A percentile compares a stretch with the other conserved stretches of the same genome.
Conservation (phyloP, 768 basidiomycete species). For the Holtermannia corniformis region DNA sequence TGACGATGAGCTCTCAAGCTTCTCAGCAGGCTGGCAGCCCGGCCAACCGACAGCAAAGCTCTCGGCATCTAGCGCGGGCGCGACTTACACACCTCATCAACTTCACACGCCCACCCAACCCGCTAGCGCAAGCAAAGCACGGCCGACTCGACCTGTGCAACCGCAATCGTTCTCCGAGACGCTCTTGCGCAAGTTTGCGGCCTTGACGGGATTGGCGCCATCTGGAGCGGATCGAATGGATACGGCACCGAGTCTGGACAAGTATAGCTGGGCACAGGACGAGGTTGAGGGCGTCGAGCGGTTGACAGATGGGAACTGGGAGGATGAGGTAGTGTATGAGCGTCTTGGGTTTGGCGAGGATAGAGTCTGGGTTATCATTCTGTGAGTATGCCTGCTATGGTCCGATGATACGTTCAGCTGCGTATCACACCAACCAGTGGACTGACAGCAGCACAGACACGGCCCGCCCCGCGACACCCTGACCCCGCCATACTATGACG, state of each 20-base stretch:
- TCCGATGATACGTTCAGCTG: not conserved
- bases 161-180: constrained; percentile 14
- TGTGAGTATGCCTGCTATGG: constrained; percentile 47
- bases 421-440: not conserved
- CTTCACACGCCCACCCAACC: not conserved
- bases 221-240: too few species aligned
- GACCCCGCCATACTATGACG: constrained; percentile 60
- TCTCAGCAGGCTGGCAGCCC: constrained; percentile 72
- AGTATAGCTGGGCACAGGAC: constrained; percentile 67
- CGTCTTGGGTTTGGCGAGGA: constrained; percentile 46
- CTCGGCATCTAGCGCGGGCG: constrained; percentile 15
- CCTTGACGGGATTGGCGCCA: constrained; percentile 38
- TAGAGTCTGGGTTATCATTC: constrained; percentile 64
- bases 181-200: constrained; percentile 28
- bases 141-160: not conserved
- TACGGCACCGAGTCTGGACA: constrained; percentile 49
- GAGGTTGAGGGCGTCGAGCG: constrained; percentile 54
- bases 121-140: not conserved
- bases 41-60: constrained; percentile 51
- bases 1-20: too few species aligned
- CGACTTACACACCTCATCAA: not conserved
- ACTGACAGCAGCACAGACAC: constrained; percentile 49
- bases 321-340: constrained; percentile 64
- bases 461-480: constrained; percentile 54
- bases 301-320: constrained; percentile 71